A percentile compares a stretch with the other conserved stretches of the same genome.
phyloP scores from a whole-genome alignment of 169 alveolate species.

The Eimeria necatrix region DNA sequence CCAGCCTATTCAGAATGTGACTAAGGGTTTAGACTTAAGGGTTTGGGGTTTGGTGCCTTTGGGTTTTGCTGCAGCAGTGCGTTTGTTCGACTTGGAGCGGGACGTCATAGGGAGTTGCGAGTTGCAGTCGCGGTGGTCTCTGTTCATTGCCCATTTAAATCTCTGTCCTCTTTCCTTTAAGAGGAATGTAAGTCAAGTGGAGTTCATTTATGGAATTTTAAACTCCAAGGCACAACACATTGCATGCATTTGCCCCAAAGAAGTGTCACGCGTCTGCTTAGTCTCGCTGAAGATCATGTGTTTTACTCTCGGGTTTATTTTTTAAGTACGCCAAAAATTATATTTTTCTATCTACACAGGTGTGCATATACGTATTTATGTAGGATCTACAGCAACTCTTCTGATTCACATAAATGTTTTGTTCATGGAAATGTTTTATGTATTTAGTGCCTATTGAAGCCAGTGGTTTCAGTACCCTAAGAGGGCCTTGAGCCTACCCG shows the following conservation, averaged over 20 bases:
- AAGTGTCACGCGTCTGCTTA: not conserved
- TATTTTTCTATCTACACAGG: not conserved
- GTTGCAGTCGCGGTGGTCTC: constrained; percentile 56
- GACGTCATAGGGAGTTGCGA: constrained; percentile 34
- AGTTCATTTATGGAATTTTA: too few species aligned
- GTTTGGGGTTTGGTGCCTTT: not conserved
- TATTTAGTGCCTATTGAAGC: too few species aligned
- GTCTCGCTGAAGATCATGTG: not conserved
- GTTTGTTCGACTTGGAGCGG: constrained; percentile 9
- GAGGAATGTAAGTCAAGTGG: not conserved
- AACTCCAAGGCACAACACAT: too few species aligned
- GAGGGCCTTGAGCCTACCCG: too few species aligned
- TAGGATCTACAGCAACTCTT: not conserved
- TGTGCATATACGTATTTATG: not conserved
- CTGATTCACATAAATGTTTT: too few species aligned
- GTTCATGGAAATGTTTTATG: too few species aligned
- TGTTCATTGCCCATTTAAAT: constrained; percentile 63
- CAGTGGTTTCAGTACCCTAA: too few species aligned
- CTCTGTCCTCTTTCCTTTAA: constrained; percentile 42
- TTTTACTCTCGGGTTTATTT: too few species aligned
- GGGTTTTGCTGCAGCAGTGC: not conserved
- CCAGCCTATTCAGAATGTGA: not conserved
- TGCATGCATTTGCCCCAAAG: not conserved
- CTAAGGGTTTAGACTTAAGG: not conserved
- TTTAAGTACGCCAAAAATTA: not conserved